phyloP scores from a whole-genome alignment of 2,329 filamentous ascomycete genomes.

The Diaporthe sp. region DNA sequence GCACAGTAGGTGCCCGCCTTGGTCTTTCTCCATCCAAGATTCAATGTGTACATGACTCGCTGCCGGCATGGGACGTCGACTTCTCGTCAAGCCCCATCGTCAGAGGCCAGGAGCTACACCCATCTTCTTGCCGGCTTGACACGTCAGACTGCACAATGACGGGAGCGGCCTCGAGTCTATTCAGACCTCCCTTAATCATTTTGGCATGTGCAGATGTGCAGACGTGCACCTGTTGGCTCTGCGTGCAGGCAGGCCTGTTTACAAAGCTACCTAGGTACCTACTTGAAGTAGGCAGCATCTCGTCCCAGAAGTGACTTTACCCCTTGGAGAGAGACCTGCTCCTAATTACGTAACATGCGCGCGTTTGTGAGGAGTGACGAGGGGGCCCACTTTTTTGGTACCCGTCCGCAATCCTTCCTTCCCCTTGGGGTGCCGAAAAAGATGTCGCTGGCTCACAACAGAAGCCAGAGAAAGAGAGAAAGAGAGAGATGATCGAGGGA shows the following conservation, averaged over 20 bases:
- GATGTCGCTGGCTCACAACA: not conserved
- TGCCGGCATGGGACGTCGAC: slow-evolving; percentile 13
- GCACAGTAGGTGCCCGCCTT: not conserved
- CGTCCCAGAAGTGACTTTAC: not conserved
- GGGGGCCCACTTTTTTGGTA: not conserved
- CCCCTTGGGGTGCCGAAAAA: not conserved
- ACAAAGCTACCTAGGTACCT: not conserved
- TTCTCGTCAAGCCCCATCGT: slow-evolving; percentile 4
- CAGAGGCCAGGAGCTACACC: slow-evolving; percentile 6
- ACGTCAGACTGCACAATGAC: slow-evolving; percentile 29
- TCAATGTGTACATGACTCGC: slow-evolving; percentile 25
- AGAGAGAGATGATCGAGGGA: not conserved
- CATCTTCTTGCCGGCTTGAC: slow-evolving; percentile 13
- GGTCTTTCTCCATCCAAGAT: slow-evolving; percentile 6
- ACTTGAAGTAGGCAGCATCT: not conserved
- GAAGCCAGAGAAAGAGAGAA: not conserved
- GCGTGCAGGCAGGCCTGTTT: not conserved
- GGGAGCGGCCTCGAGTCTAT: slow-evolving; percentile 20
- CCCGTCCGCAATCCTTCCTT: slow-evolving; percentile 1
- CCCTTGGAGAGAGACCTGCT: not conserved
- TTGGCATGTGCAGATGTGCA: slow-evolving; percentile 11
- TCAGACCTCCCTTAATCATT: not conserved
- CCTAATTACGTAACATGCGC: slow-evolving; percentile 27
- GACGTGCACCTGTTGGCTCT: not conserved
- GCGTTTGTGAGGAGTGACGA: slow-evolving; percentile 4